A percentile compares a stretch with the other conserved stretches of the same genome.
Evolutionary conservation across 2,329 filamentous ascomycete genomes (phyloP).

Genomic region (Apiospora arundinis): DNA sequence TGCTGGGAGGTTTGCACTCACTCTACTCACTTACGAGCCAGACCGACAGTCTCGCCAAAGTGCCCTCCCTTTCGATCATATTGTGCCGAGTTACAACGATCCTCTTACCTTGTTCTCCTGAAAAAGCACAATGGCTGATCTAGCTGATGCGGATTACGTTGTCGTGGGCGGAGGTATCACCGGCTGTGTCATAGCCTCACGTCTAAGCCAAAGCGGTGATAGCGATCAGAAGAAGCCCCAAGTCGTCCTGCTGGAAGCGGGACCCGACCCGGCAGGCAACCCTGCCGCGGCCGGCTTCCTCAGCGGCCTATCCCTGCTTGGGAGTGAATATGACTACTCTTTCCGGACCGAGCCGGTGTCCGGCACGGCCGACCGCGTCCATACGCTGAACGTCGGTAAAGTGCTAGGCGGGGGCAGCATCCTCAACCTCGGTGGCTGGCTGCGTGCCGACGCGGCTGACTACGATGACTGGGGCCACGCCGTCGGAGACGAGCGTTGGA

Average conservation of each 20-base stretch:
- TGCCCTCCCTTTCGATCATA: not conserved
- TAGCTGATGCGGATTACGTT: not conserved
- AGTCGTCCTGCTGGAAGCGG: not conserved
- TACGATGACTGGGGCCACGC: constrained; percentile 30
- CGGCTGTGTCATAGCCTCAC: not conserved
- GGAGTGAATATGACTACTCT: not conserved
- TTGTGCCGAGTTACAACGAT: not conserved
- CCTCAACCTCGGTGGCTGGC: constrained; percentile 42
- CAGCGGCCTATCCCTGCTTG: not conserved
- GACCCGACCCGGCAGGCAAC: not conserved
- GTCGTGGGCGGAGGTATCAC: not conserved
- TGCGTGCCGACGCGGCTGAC: constrained; percentile 33
- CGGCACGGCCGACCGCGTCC: constrained; percentile 23
- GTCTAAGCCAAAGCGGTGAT: not conserved
- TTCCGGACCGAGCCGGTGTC: not conserved
- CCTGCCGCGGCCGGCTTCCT: not conserved
- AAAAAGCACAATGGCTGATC: not conserved
- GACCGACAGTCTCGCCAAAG: not conserved
- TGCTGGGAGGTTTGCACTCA: not conserved
- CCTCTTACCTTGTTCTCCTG: not conserved
- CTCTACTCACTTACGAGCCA: not conserved
- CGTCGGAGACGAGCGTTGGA: constrained; percentile 43
- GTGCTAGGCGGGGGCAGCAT: constrained; percentile 45
- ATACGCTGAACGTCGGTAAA: constrained; percentile 36
- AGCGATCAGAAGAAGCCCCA: not conserved